A percentile compares a stretch with the other conserved stretches of the same genome.
phyloP scores from a whole-genome alignment of 345 rosid genomes.

The Populus tremula region DNA sequence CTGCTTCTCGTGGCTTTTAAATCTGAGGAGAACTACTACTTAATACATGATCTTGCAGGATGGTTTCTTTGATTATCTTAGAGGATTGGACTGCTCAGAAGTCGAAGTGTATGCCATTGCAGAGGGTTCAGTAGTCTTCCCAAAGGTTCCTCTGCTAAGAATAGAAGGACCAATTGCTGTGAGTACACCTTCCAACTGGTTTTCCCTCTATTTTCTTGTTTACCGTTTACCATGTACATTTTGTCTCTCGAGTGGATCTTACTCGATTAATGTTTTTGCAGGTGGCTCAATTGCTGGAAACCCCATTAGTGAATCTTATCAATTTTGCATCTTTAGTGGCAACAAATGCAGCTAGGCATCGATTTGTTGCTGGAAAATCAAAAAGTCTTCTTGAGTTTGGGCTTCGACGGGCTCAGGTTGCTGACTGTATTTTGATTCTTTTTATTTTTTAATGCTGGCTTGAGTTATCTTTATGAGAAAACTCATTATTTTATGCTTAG shows the following conservation, averaged over 20 bases:
- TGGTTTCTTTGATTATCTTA: conserved; percentile 73
- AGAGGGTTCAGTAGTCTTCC: conserved; percentile 91
- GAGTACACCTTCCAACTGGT: conserved; percentile 36
- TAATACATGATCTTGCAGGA: conserved; percentile 35
- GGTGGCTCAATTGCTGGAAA: conserved; percentile 95
- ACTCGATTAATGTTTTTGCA: conserved; percentile 14
- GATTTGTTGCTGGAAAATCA: conserved; percentile 88
- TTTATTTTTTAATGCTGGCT: not conserved
- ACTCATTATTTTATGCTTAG: conserved; percentile 33
- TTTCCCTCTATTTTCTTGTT: not conserved
- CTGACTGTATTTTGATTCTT: not conserved
- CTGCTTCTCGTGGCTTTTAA: not conserved
- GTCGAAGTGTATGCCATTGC: conserved; percentile 79
- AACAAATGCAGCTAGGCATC: conserved; percentile 94
- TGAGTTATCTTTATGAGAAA: conserved; percentile 9
- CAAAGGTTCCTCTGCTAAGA: conserved; percentile 88
- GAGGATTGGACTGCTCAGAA: conserved; percentile 84
- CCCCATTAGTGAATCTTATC: conserved; percentile 80
- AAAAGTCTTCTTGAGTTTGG: conserved; percentile 88
- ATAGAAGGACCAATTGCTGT: conserved; percentile 96
- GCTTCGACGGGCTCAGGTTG: conserved; percentile 95
- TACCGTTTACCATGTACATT: not conserved
- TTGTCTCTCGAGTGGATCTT: not conserved
- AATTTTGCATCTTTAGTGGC: conserved; percentile 89
- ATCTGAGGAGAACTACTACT: not conserved